Conservation (phyloP, 768 basidiomycete genomes). For the Tulasnella sp. region DNA sequence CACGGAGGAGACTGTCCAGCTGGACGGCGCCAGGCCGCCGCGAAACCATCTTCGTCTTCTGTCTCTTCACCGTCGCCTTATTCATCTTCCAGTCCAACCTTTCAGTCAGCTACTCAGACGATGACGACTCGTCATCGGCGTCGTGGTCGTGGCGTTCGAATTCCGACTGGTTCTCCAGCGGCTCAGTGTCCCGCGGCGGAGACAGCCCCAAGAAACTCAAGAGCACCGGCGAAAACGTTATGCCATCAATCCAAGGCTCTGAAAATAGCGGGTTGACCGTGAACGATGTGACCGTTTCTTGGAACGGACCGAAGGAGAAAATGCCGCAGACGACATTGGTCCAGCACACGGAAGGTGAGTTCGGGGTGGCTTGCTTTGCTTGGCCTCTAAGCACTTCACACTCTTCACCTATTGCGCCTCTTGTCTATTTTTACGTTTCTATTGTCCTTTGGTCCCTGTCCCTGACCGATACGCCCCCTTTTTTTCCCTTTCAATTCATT, state of each 20-base stretch:
- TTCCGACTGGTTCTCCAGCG: slow-evolving; percentile 14
- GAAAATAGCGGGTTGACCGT: neutral
- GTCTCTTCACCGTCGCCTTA: slow-evolving; percentile 43
- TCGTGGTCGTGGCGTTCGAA: slow-evolving; percentile 18
- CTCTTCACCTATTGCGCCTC: neutral
- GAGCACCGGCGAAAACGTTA: neutral
- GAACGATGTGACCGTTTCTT: neutral
- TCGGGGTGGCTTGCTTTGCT: slow-evolving; percentile 4
- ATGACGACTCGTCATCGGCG: slow-evolving; percentile 18
- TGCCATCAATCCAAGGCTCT: neutral
- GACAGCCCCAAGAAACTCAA: neutral
- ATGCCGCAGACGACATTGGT: slow-evolving; percentile 59
- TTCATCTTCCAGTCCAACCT: slow-evolving; percentile 38
- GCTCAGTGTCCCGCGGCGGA: neutral
- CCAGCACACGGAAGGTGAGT: slow-evolving; percentile 65
- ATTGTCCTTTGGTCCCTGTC: neutral
- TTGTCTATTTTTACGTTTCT: neutral
- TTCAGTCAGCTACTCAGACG: slow-evolving; percentile 24
- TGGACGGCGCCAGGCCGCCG: slow-evolving; percentile 42
- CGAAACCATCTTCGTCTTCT: slow-evolving; percentile 45
- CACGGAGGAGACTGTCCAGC: neutral
- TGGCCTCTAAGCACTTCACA: neutral
- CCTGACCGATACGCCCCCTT: slow-evolving; percentile 70
- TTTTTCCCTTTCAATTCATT: slow-evolving; percentile 74
- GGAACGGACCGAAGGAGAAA: slow-evolving; percentile 20